These are phyloP conservation scores for Heimioporus retisporus DNA, from an alignment of 1,284 basidiomycete genomes.

Conservation along the genomic window DNA sequence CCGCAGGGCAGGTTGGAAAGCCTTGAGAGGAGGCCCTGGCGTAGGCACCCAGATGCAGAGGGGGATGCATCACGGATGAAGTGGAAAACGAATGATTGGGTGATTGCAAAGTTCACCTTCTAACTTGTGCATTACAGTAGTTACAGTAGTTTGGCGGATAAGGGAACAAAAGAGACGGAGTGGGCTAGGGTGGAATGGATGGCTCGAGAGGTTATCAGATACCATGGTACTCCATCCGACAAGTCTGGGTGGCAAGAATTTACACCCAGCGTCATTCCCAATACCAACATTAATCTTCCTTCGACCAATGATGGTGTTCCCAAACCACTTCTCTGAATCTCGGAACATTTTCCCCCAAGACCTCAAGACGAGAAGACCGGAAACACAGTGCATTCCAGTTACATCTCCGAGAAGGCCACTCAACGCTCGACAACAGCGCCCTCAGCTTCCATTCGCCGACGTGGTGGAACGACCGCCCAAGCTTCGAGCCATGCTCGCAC, in stretches of 20 bases:
- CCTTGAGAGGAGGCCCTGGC: too few relatives aligned
- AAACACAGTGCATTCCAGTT: conserved; percentile 27
- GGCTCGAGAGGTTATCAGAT: conserved; percentile 69
- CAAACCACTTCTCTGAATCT: conserved; percentile 59
- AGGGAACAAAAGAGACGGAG: conserved; percentile 54
- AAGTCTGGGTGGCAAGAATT: conserved; percentile 68
- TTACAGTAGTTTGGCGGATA: too few relatives aligned
- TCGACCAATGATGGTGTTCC: conserved; percentile 47
- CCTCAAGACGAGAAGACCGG: conserved; percentile 58
- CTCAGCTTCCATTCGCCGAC: conserved; percentile 34
- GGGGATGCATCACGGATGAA: too few relatives aligned
- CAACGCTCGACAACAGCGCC: too few relatives aligned
- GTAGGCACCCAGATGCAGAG: too few relatives aligned
- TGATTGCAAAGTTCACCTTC: too few relatives aligned
- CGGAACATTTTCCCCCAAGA: conserved; percentile 69
- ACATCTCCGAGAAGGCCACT: conserved; percentile 26
- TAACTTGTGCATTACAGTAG: too few relatives aligned
- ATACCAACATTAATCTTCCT: conserved; percentile 37
- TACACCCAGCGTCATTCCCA: conserved; percentile 58
- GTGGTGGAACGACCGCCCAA: conserved; percentile 31
- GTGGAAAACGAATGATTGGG: too few relatives aligned
- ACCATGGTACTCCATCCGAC: conserved; percentile 64
- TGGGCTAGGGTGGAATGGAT: conserved; percentile 68
- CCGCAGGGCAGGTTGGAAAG: too few relatives aligned
- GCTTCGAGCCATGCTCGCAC: conserved; percentile 61